A percentile compares a stretch with the other conserved stretches of the same genome.
Evolutionary conservation across 352 stramenopile genomes (phyloP).

Genomic region (Phytophthora hibernalis): DNA sequence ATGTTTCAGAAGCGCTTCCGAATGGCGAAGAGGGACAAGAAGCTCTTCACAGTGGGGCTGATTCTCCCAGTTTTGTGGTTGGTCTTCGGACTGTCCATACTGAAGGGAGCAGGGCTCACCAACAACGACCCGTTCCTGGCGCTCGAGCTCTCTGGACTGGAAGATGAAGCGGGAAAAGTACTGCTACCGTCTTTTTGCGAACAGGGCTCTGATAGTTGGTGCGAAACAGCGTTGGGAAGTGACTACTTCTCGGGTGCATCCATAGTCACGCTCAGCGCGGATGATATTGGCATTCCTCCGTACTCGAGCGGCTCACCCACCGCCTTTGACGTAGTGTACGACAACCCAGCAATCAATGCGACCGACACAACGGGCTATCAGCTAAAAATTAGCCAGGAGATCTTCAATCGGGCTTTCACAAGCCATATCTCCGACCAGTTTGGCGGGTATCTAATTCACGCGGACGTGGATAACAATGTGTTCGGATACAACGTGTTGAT

Average conservation of each 20-base stretch:
- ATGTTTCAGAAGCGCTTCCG: conserved; percentile 33
- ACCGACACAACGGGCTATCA: conserved; percentile 38
- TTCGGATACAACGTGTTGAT: conserved; percentile 56
- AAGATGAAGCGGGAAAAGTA: conserved; percentile 19
- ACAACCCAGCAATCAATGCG: conserved; percentile 33
- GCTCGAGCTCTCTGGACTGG: conserved; percentile 21
- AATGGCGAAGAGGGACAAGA: conserved; percentile 31
- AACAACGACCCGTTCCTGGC: conserved; percentile 35
- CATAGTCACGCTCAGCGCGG: conserved; percentile 13
- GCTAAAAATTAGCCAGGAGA: conserved; percentile 40
- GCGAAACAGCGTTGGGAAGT: conserved; percentile 23
- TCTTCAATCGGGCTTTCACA: conserved; percentile 46
- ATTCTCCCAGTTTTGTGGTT: conserved; percentile 30
- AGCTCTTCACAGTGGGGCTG: conserved; percentile 25
- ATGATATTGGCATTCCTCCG: conserved; percentile 23
- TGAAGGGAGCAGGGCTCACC: conserved; percentile 30
- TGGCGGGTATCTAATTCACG: conserved; percentile 46
- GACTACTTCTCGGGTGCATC: conserved; percentile 33
- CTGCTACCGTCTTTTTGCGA: conserved; percentile 25
- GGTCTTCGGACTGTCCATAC: conserved; percentile 34
- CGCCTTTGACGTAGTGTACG: conserved; percentile 52
- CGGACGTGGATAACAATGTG: conserved; percentile 29
- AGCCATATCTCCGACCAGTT: conserved; percentile 42
- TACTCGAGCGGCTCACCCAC: conserved; percentile 44
- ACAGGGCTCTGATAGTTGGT: conserved; percentile 30